Percentiles rank a stretch among this genome's conserved stretches.
These are phyloP conservation scores for Asparagopsis taxiformis DNA, from an alignment of 31 red algal species.

Conservation along the genomic window DNA sequence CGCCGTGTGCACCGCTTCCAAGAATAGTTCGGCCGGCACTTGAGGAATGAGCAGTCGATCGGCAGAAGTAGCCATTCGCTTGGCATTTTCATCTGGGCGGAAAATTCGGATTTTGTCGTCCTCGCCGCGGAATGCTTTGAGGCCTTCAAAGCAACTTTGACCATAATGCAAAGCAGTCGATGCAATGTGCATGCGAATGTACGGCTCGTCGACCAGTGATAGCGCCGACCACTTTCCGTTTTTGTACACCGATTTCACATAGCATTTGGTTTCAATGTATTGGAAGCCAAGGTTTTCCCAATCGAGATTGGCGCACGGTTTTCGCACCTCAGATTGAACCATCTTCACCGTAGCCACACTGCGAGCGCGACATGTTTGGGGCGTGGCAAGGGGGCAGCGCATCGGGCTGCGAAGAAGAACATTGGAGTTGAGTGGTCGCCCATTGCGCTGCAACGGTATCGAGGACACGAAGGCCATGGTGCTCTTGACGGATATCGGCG, in stretches of 20 bases:
- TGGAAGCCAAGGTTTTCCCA: slow-evolving; percentile 92
- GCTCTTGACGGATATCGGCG: no score
- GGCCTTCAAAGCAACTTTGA: slow-evolving; percentile 93
- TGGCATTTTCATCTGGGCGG: slow-evolving; percentile 91
- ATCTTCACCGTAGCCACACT: slow-evolving; percentile 18
- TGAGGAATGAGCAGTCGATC: slow-evolving; percentile 78
- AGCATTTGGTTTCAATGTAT: slow-evolving; percentile 86
- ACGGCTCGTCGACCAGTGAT: slow-evolving; percentile 30
- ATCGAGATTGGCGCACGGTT: slow-evolving; percentile 35
- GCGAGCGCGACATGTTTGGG: background rate
- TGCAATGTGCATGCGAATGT: slow-evolving; percentile 86
- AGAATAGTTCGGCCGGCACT: slow-evolving; percentile 78
- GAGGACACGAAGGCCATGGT: no score
- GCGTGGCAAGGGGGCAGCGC: background rate
- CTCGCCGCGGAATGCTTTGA: slow-evolving; percentile 84
- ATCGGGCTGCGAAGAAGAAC: no score
- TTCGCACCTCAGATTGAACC: slow-evolving; percentile 46
- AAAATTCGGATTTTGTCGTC: slow-evolving; percentile 85
- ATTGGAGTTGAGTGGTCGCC: no score
- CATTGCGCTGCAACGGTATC: no score
- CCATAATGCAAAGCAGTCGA: slow-evolving; percentile 95
- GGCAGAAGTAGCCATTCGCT: slow-evolving; percentile 66
- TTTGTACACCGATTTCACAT: slow-evolving; percentile 62
- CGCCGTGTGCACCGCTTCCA: slow-evolving; percentile 68
- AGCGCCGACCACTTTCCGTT: slow-evolving; percentile 59